Evolutionary conservation across 176 grass and related monocot genomes (phyloP).

Genomic region (Aegilops speltoides): DNA sequence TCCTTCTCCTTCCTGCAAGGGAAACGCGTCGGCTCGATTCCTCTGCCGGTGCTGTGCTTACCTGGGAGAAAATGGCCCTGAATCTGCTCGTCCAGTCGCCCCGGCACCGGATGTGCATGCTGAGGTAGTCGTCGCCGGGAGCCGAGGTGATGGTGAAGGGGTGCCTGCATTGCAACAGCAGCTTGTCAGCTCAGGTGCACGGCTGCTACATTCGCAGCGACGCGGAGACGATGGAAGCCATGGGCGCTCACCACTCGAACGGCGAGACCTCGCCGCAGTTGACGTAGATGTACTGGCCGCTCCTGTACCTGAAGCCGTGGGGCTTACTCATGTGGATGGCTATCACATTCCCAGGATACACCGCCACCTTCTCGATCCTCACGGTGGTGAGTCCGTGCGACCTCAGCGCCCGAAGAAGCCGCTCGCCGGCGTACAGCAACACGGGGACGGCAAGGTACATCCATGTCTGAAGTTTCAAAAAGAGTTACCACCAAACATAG

Average conservation of each 20-base stretch:
- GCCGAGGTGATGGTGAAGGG: slow-evolving; percentile 98
- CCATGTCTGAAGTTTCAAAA: slow-evolving; percentile 60
- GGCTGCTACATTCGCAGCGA: not conserved
- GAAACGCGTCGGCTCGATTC: too few relatives aligned
- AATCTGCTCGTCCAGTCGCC: slow-evolving; percentile 89
- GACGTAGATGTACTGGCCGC: slow-evolving; percentile 94
- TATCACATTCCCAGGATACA: slow-evolving; percentile 90
- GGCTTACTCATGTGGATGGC: slow-evolving; percentile 88
- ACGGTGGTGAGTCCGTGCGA: slow-evolving; percentile 71
- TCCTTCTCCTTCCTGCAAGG: too few relatives aligned
- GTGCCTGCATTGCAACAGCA: slow-evolving; percentile 41
- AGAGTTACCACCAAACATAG: not conserved
- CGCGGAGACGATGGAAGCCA: not conserved
- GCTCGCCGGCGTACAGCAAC: slow-evolving; percentile 69
- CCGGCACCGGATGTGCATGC: slow-evolving; percentile 87
- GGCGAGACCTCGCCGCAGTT: slow-evolving; percentile 83
- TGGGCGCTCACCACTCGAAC: slow-evolving; percentile 70
- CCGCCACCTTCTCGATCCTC: slow-evolving; percentile 76
- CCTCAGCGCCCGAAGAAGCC: slow-evolving; percentile 64
- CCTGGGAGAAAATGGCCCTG: slow-evolving; percentile 57
- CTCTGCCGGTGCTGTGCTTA: too few relatives aligned
- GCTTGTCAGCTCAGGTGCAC: not conserved
- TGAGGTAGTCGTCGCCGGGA: slow-evolving; percentile 79
- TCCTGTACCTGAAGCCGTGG: slow-evolving; percentile 83
- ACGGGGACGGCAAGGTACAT: slow-evolving; percentile 87